Evolutionary conservation across 2,329 filamentous ascomycete genomes (phyloP), one percentile per base, ranked within the genome.

Genomic region (Fusarium staphyleae): DNA sequence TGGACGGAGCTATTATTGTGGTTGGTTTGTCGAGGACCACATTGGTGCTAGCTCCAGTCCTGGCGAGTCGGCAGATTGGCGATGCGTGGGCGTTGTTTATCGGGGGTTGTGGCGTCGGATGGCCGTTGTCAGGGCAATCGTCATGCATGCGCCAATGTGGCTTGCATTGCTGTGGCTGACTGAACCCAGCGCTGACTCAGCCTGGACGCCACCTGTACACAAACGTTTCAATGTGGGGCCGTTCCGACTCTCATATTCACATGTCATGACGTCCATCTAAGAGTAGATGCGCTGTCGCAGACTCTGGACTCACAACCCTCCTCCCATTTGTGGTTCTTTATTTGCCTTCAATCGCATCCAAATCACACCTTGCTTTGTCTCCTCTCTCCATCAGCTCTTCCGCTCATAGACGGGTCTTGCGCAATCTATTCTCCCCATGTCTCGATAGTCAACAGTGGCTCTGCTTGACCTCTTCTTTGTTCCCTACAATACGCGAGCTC

Each of bases 21-120:
- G 62, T 44, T 52, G 59, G 52, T 52, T 62, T 64, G 51, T 35
- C 35, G 54, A 42, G 48, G 41, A 32, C 60, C 62, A 59, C 48
- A 64, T 59, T 44, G 26, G 51, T 52, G 52, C 60, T 65, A 68
- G 62, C 52, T 56, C 50, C 48, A 43, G 42, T 61, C 46, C 42
- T 41, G 48, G 32, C 40, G 41, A 40, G 39, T 39, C 46, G 32
- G 22, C 42, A 64, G 56, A 66, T 66, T 66, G 65, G 52, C 59
- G 65, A 68, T 58, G 62, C 48, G 48, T 19, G 34, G 54, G 52
- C 50, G 56, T 65, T 68, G 65, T 67, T 67, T 67, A 66, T 57
- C 35, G 15, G 34, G 14, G 19, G 19, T 48, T 30, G 28, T 12
- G 40, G 33, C 35, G n/a, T n/a, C 43, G 19, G 52, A 48, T 48